These are phyloP conservation scores for Onygena corvina DNA, from an alignment of 2,329 filamentous ascomycete species.

Conservation along the genomic window DNA sequence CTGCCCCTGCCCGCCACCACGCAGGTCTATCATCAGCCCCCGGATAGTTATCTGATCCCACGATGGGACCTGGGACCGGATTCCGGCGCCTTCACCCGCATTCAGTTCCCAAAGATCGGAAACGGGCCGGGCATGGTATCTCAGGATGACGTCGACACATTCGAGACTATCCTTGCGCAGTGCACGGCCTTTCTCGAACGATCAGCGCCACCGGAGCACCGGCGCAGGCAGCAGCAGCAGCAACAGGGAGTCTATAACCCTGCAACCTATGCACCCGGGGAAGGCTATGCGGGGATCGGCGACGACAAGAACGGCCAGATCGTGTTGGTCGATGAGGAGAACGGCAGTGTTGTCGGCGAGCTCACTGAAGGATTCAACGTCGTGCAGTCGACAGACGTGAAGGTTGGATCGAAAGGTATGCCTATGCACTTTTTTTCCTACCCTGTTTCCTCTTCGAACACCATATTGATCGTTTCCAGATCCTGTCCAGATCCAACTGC, in stretches of 20 bases:
- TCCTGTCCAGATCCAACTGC: constrained; percentile 39
- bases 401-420: constrained; percentile 83
- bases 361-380: constrained; percentile 70
- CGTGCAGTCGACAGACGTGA: constrained; percentile 61
- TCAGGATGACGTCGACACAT: constrained; percentile 89
- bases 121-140: constrained; percentile 51
- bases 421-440: constrained; percentile 7
- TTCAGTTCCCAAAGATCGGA: constrained; percentile 72
- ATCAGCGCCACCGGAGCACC: constrained; percentile 48
- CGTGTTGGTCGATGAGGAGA: constrained; percentile 87
- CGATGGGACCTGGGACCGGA: constrained; percentile 87
- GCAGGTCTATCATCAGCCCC: constrained; percentile 93
- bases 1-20: constrained; percentile 87
- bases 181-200: constrained; percentile 92
- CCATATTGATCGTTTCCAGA: constrained; percentile 21
- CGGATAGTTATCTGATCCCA: constrained; percentile 83
- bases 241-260: constrained; percentile 57
- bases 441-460: background rate
- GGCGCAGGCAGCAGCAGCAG: background rate
- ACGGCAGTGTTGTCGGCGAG: constrained; percentile 90
- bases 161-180: constrained; percentile 95
- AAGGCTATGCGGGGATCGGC: constrained; percentile 53
- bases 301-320: constrained; percentile 55
- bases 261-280: constrained; percentile 62
- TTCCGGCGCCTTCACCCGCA: constrained; percentile 78